phyloP scores from a whole-genome alignment of 1,284 basidiomycete genomes.

The Earliella scabrosa region DNA sequence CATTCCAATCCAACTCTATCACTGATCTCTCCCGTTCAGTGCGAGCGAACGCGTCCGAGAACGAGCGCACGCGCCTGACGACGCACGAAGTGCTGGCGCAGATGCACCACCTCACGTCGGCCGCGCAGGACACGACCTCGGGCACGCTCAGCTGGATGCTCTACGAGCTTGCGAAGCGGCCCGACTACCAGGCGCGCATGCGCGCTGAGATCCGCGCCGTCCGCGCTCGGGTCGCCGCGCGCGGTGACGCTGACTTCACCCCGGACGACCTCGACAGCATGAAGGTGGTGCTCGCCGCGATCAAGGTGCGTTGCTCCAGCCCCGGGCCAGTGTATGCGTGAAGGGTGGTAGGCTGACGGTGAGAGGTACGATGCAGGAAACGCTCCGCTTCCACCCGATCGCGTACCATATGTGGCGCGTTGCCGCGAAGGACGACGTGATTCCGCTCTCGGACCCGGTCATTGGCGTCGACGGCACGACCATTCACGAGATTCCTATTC shows the following conservation, averaged over 20 bases:
- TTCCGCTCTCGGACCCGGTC: slow-evolving; percentile 44
- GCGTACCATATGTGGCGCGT: slow-evolving; percentile 35
- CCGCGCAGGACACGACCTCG: slow-evolving; percentile 33
- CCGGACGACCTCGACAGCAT: slow-evolving; percentile 37
- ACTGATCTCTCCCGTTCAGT: slow-evolving; percentile 41
- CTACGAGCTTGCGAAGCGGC: slow-evolving; percentile 34
- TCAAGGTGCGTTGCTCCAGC: not conserved
- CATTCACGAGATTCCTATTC: slow-evolving; percentile 38
- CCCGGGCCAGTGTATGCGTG: no score
- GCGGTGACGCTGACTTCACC: slow-evolving; percentile 31
- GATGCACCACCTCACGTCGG: slow-evolving; percentile 45
- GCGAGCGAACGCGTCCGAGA: slow-evolving; percentile 53
- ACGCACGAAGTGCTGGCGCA: slow-evolving; percentile 54
- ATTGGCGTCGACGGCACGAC: slow-evolving; percentile 32
- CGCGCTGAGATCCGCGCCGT: slow-evolving; percentile 33
- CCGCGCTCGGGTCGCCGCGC: slow-evolving; percentile 23
- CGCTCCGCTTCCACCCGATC: slow-evolving; percentile 43
- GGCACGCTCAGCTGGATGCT: slow-evolving; percentile 31
- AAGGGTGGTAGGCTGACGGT: no score
- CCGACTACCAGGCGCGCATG: slow-evolving; percentile 31
- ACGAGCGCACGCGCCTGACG: slow-evolving; percentile 45
- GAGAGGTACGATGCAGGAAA: slow-evolving; percentile 33
- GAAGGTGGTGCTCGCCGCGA: slow-evolving; percentile 13
- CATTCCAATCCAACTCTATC: no score
- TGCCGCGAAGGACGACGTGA: slow-evolving; percentile 38